Conservation (phyloP, 768 basidiomycete genomes). For the Calocera cornea region DNA sequence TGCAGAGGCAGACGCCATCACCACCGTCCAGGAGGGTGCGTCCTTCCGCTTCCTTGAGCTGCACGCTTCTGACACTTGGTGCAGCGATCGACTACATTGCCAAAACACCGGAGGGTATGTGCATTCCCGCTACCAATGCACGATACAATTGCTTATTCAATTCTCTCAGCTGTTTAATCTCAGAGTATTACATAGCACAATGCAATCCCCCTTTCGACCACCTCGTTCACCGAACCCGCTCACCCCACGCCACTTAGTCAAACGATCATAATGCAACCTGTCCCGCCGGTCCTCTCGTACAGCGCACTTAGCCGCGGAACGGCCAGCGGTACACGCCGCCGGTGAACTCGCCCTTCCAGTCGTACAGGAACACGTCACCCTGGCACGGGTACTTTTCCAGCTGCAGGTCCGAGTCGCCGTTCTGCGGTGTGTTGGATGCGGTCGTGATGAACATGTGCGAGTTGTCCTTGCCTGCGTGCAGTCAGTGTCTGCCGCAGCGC, state of each 20-base stretch:
- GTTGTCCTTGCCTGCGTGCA: not conserved
- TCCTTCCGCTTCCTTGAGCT: slow-evolving; percentile 5
- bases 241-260: not conserved
- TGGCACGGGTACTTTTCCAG: not conserved
- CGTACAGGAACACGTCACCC: not conserved
- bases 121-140: not conserved
- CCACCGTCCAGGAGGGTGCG: slow-evolving; percentile 80
- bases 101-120: slow-evolving; percentile 74
- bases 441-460: not conserved
- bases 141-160: not conserved
- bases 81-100: slow-evolving; percentile 89
- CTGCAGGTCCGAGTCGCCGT: not conserved
- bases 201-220: no score
- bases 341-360: not conserved
- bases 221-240: no score
- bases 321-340: not conserved
- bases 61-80: no score
- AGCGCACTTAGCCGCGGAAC: not conserved
- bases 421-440: not conserved
- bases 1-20: slow-evolving; percentile 87
- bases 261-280: not conserved
- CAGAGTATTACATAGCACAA: no score
- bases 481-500: not conserved
- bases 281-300: not conserved
- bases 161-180: not conserved